These are phyloP conservation scores for Penicillium daleae DNA, from an alignment of 495 filamentous ascomycete species.

Conservation along the genomic window DNA sequence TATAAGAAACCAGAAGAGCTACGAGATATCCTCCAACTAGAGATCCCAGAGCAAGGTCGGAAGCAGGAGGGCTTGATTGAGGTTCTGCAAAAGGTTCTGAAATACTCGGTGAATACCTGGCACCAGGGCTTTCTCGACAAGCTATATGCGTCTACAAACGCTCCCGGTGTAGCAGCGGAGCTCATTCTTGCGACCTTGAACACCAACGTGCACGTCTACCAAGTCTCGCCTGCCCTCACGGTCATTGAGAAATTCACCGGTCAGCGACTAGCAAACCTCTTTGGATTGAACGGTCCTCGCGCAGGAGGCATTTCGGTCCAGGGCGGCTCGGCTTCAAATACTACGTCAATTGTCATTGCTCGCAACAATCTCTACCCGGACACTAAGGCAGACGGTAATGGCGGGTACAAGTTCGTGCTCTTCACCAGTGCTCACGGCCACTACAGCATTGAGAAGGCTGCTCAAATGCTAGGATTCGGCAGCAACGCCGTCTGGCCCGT, in stretches of 20 bases:
- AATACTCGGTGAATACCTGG: slow-evolving; percentile 94
- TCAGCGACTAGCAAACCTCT: slow-evolving; percentile 68
- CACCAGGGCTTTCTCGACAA: slow-evolving; percentile 94
- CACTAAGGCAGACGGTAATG: slow-evolving; percentile 74
- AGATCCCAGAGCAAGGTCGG: slow-evolving; percentile 64
- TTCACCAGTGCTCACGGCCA: slow-evolving; percentile 90
- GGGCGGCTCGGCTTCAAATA: slow-evolving; percentile 85
- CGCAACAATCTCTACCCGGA: slow-evolving; percentile 81
- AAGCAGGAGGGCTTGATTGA: slow-evolving; percentile 74
- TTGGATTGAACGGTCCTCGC: slow-evolving; percentile 72
- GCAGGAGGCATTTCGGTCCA: slow-evolving; percentile 87
- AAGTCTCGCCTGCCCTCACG: slow-evolving; percentile 86
- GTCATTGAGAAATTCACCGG: slow-evolving; percentile 82
- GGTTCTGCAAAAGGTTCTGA: slow-evolving; percentile 66
- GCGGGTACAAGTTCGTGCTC: slow-evolving; percentile 67
- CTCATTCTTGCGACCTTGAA: slow-evolving; percentile 82
- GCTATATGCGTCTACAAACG: slow-evolving; percentile 83
- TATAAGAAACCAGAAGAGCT: slow-evolving; percentile 72
- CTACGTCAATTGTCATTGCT: slow-evolving; percentile 85
- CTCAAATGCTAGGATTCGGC: slow-evolving; percentile 83
- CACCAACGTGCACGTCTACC: slow-evolving; percentile 88
- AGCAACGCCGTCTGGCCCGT: slow-evolving; percentile 72
- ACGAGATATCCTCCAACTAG: slow-evolving; percentile 62
- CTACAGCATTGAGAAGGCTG: slow-evolving; percentile 94
- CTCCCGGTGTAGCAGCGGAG: slow-evolving; percentile 82